These are phyloP conservation scores for Fusarium sp. DNA, from an alignment of 2,329 filamentous ascomycete genomes.

Conservation along the genomic window DNA sequence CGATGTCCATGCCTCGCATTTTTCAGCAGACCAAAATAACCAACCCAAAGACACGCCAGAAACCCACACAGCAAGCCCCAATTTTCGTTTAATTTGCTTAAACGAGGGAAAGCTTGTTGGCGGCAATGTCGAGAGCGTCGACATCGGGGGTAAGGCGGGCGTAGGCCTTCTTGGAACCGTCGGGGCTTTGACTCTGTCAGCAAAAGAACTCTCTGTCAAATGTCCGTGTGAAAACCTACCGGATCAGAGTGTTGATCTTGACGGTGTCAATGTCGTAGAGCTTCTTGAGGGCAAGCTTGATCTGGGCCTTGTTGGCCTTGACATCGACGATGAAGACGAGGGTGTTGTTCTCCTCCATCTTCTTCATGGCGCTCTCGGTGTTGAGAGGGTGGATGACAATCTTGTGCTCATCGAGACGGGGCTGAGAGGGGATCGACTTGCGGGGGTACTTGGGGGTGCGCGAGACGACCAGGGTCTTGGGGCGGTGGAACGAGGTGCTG, in stretches of 20 bases:
- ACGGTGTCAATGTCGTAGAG: conserved; percentile 97
- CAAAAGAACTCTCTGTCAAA: not conserved
- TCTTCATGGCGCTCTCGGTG: conserved; percentile 99
- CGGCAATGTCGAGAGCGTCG: conserved; percentile 98
- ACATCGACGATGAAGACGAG: conserved; percentile 97
- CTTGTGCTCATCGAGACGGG: conserved; percentile 97
- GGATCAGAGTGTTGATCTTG: conserved; percentile 99
- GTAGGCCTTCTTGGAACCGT: conserved; percentile 99
- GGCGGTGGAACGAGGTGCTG: conserved; percentile 95
- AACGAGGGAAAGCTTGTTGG: conserved; percentile 98
- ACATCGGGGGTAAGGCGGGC: conserved; percentile 95
- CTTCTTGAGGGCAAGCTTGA: conserved; percentile 98
- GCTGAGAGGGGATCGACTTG: conserved; percentile 90
- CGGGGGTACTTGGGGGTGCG: conserved; percentile 96
- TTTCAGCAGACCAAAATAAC: conserved; percentile 54
- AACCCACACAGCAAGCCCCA: conserved; percentile 47
- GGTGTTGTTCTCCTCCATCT: conserved; percentile 99
- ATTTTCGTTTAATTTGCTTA: conserved; percentile 64
- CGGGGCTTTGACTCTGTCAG: conserved; percentile 71
- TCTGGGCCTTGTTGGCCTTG: conserved; percentile 99
- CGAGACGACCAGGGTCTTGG: conserved; percentile 94
- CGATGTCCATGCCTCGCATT: conserved; percentile 54
- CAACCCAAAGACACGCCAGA: conserved; percentile 50
- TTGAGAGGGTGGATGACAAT: conserved; percentile 98
- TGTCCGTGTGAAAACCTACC: conserved; percentile 60